Conservation (phyloP, 2,329 filamentous ascomycete genomes). For the Trichoderma endophyticum region DNA sequence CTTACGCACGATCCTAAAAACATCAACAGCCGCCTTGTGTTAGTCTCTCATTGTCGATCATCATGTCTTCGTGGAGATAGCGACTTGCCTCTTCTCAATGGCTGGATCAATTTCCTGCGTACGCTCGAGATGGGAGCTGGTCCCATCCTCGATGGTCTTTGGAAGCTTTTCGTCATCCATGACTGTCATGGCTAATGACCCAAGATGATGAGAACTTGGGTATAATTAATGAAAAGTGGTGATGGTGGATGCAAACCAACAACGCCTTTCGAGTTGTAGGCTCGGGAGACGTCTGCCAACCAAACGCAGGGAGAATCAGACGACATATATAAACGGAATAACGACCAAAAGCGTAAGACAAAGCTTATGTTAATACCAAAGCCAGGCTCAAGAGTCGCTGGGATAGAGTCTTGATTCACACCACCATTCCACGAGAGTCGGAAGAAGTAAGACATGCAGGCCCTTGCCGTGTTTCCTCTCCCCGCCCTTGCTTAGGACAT, state of each 20-base stretch:
- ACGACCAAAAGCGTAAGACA: background rate
- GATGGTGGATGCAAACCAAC: background rate
- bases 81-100: background rate
- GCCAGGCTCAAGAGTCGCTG: background rate
- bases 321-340: background rate
- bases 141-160: background rate
- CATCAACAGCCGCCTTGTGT: background rate
- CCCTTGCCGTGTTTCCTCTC: background rate
- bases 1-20: background rate
- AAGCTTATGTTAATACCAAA: background rate
- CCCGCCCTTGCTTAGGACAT: background rate
- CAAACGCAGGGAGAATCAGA: background rate
- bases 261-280: background rate
- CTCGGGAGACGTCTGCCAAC: background rate
- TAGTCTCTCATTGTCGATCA: background rate
- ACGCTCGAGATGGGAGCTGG: conserved; percentile 1
- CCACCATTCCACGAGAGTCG: background rate
- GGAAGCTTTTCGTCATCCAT: conserved; percentile 2
- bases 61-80: background rate
- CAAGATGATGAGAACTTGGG: background rate
- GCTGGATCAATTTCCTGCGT: background rate
- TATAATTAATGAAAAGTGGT: background rate
- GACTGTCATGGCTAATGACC: background rate
- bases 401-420: background rate
- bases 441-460: background rate